Evolutionary conservation across 306 rosid species (phyloP).

Genomic region (Pyrus bretschneideri): DNA sequence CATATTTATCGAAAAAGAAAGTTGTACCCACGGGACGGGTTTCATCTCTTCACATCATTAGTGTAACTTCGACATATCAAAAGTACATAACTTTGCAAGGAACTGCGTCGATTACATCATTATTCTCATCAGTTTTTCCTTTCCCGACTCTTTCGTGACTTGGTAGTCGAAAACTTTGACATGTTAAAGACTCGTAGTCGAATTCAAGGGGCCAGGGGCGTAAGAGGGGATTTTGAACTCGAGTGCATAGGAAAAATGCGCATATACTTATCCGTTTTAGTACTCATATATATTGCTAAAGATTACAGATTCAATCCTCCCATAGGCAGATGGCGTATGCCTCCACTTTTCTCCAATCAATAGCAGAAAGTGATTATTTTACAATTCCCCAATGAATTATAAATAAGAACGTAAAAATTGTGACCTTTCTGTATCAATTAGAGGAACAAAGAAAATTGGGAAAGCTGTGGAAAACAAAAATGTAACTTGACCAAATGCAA

Average conservation of each 20-base stretch:
- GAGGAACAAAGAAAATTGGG: slow-evolving; percentile 2
- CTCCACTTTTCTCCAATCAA: not conserved
- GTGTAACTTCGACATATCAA: not conserved
- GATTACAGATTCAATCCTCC: not conserved
- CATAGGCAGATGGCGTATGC: not conserved
- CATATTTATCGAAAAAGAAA: not conserved
- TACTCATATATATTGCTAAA: not conserved
- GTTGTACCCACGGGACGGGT: slow-evolving; percentile 1
- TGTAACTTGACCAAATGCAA: slow-evolving; percentile 7
- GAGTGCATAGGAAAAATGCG: not conserved
- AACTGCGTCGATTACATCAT: not conserved
- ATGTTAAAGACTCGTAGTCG: no score
- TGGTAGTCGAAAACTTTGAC: no score
- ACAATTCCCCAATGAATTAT: slow-evolving; percentile 20
- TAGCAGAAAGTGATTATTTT: slow-evolving; percentile 1
- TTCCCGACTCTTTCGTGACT: not conserved
- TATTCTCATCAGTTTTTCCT: no score
- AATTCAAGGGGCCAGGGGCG: not conserved
- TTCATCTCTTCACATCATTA: not conserved
- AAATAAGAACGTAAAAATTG: not conserved
- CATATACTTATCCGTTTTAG: not conserved
- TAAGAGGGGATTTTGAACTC: no score
- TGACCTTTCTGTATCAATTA: slow-evolving; percentile 5
- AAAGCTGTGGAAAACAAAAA: not conserved
- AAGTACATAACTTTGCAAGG: not conserved